phyloP scores from a whole-genome alignment of 192 early-diverging fungal genomes.

The Endogone sp. region DNA sequence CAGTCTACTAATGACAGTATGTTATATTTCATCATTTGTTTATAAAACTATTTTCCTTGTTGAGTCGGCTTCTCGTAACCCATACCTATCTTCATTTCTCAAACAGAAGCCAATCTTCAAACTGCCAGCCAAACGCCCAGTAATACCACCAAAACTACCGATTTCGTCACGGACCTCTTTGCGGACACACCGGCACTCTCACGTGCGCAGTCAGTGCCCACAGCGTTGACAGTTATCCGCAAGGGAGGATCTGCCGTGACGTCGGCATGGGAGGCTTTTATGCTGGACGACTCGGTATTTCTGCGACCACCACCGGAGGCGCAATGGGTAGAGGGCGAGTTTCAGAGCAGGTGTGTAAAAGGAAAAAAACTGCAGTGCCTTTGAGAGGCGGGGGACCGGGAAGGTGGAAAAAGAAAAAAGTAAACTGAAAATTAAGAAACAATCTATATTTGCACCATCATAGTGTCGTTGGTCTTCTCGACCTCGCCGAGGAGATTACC shows the following conservation, averaged over 20 bases:
- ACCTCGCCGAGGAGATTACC: slow-evolving; percentile 31
- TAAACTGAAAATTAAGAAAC: too few relatives aligned
- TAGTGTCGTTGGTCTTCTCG: slow-evolving; percentile 30
- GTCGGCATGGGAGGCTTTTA: background rate
- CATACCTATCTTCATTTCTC: background rate
- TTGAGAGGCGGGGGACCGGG: too few relatives aligned
- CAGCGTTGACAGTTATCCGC: background rate
- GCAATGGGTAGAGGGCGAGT: background rate
- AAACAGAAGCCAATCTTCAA: background rate
- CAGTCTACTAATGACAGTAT: background rate
- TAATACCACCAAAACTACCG: background rate
- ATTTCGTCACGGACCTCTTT: background rate
- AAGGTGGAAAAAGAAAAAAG: too few relatives aligned
- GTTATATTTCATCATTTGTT: background rate
- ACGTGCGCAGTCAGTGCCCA: background rate
- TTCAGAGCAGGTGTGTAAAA: background rate
- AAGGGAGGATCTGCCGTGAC: background rate
- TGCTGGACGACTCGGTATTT: background rate
- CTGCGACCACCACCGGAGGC: background rate
- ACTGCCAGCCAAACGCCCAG: background rate
- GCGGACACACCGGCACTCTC: background rate
- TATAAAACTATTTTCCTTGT: background rate
- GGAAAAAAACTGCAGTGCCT: too few relatives aligned
- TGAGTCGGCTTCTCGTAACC: too few relatives aligned
- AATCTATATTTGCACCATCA: background rate